Conservation (phyloP, 495 filamentous ascomycete species). For the Hyaloscypha variabilis region DNA sequence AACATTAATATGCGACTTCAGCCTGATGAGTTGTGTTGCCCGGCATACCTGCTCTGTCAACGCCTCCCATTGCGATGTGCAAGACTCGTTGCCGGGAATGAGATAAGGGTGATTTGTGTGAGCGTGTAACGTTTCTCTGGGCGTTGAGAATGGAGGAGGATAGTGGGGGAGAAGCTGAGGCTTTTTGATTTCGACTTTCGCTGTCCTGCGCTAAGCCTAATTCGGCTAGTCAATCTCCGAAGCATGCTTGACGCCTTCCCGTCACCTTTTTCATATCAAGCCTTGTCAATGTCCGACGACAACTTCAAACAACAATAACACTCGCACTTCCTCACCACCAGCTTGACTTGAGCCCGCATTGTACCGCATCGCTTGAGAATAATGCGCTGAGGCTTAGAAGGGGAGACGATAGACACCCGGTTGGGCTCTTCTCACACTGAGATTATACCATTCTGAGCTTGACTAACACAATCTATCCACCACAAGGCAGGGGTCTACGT, state of each 20-base stretch:
- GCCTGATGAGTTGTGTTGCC: slow-evolving; percentile 3
- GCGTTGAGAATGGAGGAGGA: neutral
- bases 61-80: slow-evolving; percentile 38
- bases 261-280: neutral
- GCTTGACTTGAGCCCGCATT: neutral
- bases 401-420: slow-evolving; percentile 42
- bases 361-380: neutral
- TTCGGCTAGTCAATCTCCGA: slow-evolving; percentile 2
- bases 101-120: neutral
- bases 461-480: slow-evolving; percentile 33
- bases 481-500: slow-evolving; percentile 35
- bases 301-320: no score
- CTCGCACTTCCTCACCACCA: neutral
- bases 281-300: neutral
- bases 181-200: slow-evolving; percentile 6
- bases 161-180: slow-evolving; percentile 12
- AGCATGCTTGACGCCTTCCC: neutral
- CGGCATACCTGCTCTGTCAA: slow-evolving; percentile 38
- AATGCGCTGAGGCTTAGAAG: slow-evolving; percentile 30
- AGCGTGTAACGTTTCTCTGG: neutral
- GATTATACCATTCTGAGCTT: slow-evolving; percentile 31
- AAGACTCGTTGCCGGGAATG: slow-evolving; percentile 5
- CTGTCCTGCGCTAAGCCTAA: neutral
- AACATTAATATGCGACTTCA: slow-evolving; percentile 12
- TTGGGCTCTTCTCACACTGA: slow-evolving; percentile 50